Evolutionary conservation across 306 rosid genomes (phyloP).

Genomic region (Castanea mollissima): DNA sequence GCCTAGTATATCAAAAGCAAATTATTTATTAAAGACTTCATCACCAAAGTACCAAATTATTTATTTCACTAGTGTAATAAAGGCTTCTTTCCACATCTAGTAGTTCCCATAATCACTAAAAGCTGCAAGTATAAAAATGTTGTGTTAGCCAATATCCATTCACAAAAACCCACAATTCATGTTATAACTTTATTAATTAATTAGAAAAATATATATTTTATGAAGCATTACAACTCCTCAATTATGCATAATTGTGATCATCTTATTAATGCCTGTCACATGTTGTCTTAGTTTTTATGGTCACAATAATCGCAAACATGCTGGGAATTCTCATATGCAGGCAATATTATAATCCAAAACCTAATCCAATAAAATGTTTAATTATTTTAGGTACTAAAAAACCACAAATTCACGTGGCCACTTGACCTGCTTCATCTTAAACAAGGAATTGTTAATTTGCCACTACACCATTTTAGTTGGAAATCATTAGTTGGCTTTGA

Average conservation of each 20-base stretch:
- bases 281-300: conserved; percentile 33
- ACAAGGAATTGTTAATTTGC: conserved; percentile 31
- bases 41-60: conserved; percentile 46
- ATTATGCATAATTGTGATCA: not conserved
- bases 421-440: conserved; percentile 28
- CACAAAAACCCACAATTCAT: conserved; percentile 31
- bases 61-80: conserved; percentile 23
- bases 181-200: not conserved
- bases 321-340: conserved; percentile 27
- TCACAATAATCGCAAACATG: conserved; percentile 39
- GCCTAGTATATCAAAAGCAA: not conserved
- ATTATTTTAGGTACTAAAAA: conserved; percentile 25
- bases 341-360: conserved; percentile 23
- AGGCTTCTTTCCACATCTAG: conserved; percentile 27
- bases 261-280: conserved; percentile 32
- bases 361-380: conserved; percentile 33
- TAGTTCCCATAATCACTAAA: conserved; percentile 17
- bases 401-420: conserved; percentile 58
- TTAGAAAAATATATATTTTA: not conserved
- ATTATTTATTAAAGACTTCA: conserved; percentile 5
- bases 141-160: conserved; percentile 31
- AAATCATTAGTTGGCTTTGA: conserved; percentile 44
- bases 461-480: conserved; percentile 27
- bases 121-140: not conserved
- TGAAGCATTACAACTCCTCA: not conserved